Evolutionary conservation across 1,284 basidiomycete species (phyloP).

Genomic region (Apiotrichum veenhuisii): DNA sequence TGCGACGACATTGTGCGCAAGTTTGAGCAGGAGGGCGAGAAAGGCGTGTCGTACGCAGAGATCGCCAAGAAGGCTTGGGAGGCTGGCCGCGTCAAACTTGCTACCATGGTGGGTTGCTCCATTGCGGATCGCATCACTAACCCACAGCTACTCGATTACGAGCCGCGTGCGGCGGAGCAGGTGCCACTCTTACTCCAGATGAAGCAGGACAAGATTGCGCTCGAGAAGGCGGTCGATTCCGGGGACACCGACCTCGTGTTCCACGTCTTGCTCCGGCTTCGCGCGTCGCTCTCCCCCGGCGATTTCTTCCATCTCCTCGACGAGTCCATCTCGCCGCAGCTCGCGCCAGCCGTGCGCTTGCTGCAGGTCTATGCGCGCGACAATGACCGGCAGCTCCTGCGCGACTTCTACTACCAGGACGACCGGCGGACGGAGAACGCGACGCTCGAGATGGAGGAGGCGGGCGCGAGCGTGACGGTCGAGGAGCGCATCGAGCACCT

Average conservation of each 20-base stretch:
- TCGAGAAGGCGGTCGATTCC: slow-evolving; percentile 86
- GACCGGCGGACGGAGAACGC: slow-evolving; percentile 91
- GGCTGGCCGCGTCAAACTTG: slow-evolving; percentile 74
- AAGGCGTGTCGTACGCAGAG: slow-evolving; percentile 81
- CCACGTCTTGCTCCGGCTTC: slow-evolving; percentile 79
- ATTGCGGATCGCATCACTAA: background rate
- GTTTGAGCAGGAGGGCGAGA: slow-evolving; percentile 60
- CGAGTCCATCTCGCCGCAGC: slow-evolving; percentile 65
- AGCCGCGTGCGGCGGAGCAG: slow-evolving; percentile 83
- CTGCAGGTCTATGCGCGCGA: slow-evolving; percentile 85
- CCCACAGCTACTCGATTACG: slow-evolving; percentile 79
- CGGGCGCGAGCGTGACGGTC: slow-evolving; percentile 62
- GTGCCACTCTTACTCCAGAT: slow-evolving; percentile 87
- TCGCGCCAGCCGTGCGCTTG: slow-evolving; percentile 68
- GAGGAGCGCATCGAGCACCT: slow-evolving; percentile 66
- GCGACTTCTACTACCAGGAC: slow-evolving; percentile 97
- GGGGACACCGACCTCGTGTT: slow-evolving; percentile 96
- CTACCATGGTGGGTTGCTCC: slow-evolving; percentile 66
- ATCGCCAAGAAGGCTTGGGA: slow-evolving; percentile 94
- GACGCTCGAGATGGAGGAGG: slow-evolving; percentile 77
- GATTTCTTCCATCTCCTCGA: slow-evolving; percentile 94
- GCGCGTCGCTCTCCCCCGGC: slow-evolving; percentile 76
- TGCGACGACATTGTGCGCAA: slow-evolving; percentile 82
- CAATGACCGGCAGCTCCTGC: slow-evolving; percentile 82
- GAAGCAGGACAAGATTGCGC: slow-evolving; percentile 87